Evolutionary conservation across 2,329 filamentous ascomycete genomes (phyloP).

Genomic region (Rachicladosporium sp.): DNA sequence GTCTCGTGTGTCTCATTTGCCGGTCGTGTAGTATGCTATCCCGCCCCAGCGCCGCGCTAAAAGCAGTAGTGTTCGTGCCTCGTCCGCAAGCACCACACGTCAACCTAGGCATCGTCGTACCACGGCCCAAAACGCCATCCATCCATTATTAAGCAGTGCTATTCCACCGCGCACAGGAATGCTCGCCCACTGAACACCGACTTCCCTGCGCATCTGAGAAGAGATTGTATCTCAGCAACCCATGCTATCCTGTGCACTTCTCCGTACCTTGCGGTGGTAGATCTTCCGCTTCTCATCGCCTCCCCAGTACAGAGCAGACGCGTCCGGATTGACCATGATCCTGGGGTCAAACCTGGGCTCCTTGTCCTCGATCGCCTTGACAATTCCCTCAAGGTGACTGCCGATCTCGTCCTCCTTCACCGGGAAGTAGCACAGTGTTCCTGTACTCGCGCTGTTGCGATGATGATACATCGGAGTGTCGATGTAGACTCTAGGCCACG

Average conservation of each 20-base stretch:
- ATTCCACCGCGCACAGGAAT: too few species aligned
- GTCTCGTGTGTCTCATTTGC: too few species aligned
- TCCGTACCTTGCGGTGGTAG: constrained; percentile 70
- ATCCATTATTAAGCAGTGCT: too few species aligned
- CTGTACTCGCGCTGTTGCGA: constrained; percentile 59
- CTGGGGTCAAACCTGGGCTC: constrained; percentile 80
- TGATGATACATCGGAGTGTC: constrained; percentile 80
- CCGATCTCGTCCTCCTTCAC: constrained; percentile 62
- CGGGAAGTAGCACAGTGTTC: constrained; percentile 71
- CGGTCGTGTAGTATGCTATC: too few species aligned
- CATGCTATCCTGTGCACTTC: constrained; percentile 52
- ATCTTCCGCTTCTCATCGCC: constrained; percentile 63
- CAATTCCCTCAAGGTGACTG: constrained; percentile 72
- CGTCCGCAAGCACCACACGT: too few species aligned
- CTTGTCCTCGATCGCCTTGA: constrained; percentile 75
- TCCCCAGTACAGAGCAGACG: constrained; percentile 79
- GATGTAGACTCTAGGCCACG: constrained; percentile 74
- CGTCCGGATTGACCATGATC: constrained; percentile 75
- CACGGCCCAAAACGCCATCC: too few species aligned
- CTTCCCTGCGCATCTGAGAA: too few species aligned
- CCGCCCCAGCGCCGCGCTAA: too few species aligned
- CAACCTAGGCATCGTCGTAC: too few species aligned
- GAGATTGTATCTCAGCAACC: constrained; percentile 20
- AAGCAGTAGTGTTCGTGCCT: too few species aligned
- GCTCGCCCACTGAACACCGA: too few species aligned